phyloP scores from a whole-genome alignment of 768 basidiomycete species.

The Mycena haematopus region DNA sequence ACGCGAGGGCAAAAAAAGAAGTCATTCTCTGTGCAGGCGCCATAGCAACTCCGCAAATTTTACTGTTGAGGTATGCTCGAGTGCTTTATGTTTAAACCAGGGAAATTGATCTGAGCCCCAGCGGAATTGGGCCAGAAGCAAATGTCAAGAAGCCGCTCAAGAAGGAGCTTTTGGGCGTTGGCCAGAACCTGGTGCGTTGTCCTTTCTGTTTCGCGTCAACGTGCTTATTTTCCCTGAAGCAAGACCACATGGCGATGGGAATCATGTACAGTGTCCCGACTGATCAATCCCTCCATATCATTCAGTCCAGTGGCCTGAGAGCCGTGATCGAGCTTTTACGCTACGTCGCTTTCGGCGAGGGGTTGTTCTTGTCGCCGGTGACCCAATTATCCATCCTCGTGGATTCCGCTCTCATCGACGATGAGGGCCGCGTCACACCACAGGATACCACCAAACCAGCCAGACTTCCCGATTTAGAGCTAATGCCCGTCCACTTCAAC shows the following conservation, averaged over 20 bases:
- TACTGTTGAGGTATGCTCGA: slow-evolving; percentile 20
- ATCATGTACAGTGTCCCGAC: neutral
- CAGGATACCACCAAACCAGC: neutral
- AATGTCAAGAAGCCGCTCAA: slow-evolving; percentile 36
- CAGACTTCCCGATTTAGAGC: slow-evolving; percentile 1
- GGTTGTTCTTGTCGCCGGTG: slow-evolving; percentile 3
- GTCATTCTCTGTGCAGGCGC: slow-evolving; percentile 26
- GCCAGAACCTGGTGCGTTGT: slow-evolving; percentile 43
- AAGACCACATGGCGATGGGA: slow-evolving; percentile 1
- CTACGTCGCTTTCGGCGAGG: neutral
- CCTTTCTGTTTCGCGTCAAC: neutral
- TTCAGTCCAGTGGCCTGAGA: neutral
- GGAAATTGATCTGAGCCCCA: neutral
- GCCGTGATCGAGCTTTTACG: neutral
- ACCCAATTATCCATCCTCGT: slow-evolving; percentile 5
- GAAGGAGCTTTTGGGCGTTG: slow-evolving; percentile 51
- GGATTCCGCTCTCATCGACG: slow-evolving; percentile 5
- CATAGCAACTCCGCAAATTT: slow-evolving; percentile 22
- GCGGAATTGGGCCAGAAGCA: slow-evolving; percentile 50
- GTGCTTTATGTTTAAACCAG: neutral
- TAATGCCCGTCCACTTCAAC: neutral
- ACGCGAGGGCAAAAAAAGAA: slow-evolving; percentile 12
- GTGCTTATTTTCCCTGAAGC: neutral
- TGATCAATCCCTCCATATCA: neutral
- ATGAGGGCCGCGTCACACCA: neutral